Evolutionary conservation across 2,329 filamentous ascomycete genomes (phyloP), one percentile per base, ranked within the genome.

Genomic region (Colletotrichum tofieldiae): DNA sequence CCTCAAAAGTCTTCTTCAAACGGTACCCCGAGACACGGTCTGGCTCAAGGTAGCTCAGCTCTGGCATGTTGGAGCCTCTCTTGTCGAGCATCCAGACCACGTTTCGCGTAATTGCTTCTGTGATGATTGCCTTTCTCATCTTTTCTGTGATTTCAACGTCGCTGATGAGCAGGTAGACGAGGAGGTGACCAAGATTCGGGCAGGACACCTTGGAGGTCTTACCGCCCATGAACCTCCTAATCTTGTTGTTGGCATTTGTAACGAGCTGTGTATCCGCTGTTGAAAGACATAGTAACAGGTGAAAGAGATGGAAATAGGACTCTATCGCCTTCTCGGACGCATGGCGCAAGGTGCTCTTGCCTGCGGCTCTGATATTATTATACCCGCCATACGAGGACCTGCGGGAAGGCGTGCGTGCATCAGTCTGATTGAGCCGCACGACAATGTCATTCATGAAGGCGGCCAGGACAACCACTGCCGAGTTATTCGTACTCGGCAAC

Each of bases 271-370:
- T 67, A 26, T 84, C 65, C 23, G 83, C 81, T 1, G 80, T 82
- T 0, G 85, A 84, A 1, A 87, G 76, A 67, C 86, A 88, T 14
- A 88, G 77, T 0, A 88, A 80, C 0, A 89, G 77, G 75, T 88
- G 87, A 74, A 86, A 87, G 20, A 88, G 82, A 64, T 86, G 83
- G 72, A 88, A 88, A 76, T 88, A 88, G 0, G 85, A 84, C 73
- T 87, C 84, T 5, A 88, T 86, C 5, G 86, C 86, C 78, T 88
- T 88, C 72, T 88, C 86, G 0, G 85, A 88, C 0, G 85, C 84
- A 58, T 87, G 83, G 0, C 77, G 81, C 23, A 88, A 79, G 0
- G 82, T 85, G 65, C 84, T 86, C 45, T 79, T 81, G 2, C 67
- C 23, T 14, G 75, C 69, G 26, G 7, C 20, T 20, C 26, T 16